Base-by-base conservation (phyloP, 768 basidiomycete species). In the Lyophyllum shimeji region DNA sequence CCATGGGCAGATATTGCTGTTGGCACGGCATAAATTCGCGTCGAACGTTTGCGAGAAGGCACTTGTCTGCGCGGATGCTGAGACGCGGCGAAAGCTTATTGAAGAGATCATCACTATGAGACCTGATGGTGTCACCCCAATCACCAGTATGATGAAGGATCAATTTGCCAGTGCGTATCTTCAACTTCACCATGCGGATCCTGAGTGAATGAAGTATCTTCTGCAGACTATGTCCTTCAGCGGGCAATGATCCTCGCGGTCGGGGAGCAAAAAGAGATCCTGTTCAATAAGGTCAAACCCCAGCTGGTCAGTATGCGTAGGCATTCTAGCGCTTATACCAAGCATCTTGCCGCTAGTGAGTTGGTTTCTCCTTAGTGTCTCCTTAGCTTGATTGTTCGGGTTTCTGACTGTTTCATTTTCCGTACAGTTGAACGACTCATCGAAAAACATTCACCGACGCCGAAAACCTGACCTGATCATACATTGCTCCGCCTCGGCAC, bases 31-130 rank as follows among this genome's bases (percentile, higher is more conserved):
- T 69, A 96, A 96, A 68, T 96, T 92, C 65, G 95, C 93, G 5
- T 97, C 95, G 5, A 98, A 99, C 65, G 96, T 98, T 18, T 90
- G 89, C 69, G 95, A 96, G 73, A 95, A 93, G 71, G 93, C 93
- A 5, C 79, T 96, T 33, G 69, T 85, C 25, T 84, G 79, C 31
- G 84, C 89, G 0, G 81, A 84, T 52, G 31, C 77, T 0, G 85
- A 87, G 9, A 86, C 80, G 58, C 86, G 93, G 44, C 81, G 80
- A 8, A 68, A 71, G 33, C 74, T 98, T 42, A 84, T 98, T 56
- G 85, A 92, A 24, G 95, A 97, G 70, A 84, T 98, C 53, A 82
- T 96, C 74, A 69, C 74, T 2, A 73, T 80, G 12, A 81, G 80
- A 58, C 74, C 78, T 25, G 87, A 92, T 60, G 89, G 89, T 3